Base-by-base conservation (phyloP, 139 green algal species). In the Micromonas pusilla region DNA sequence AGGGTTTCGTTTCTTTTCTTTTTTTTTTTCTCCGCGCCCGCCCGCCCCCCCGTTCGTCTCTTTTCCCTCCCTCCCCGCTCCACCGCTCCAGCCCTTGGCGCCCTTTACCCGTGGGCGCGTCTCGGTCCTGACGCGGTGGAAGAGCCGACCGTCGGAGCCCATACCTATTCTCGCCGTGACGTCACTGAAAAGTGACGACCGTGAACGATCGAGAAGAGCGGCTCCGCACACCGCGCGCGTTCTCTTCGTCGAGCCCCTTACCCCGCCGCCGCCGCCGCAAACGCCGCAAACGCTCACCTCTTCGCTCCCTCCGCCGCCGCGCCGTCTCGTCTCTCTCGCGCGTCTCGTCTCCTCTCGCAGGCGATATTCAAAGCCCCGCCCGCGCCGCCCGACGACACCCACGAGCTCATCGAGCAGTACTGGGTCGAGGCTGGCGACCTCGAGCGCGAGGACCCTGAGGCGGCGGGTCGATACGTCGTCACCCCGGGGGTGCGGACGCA, bases 371-470 rank as follows among this genome's bases (percentile, higher is more conserved):
- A 86, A 32, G 62, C 80, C 21, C 57, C 65, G 1, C 80, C 80
- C 16, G 31, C 73, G 25, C 36, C 52, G 13, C 72, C 73, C 2
- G 37, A 57, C 52, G 71, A 57, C 1, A 73, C 73, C 3, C 83
- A 94, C 76, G 90, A 96, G 54, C 82, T 94, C 30, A 95, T 98
- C 73, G 92, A 97, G 83, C 82, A 94, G 9, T 98, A 96, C 68
- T 98, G 94, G 94, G 81, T 98, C 45, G 90, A 96, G 66, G 38
- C 30, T 19, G 80, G 80, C 37, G 68, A 75, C 26, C 16, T 70
- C 16, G 19, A 76, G 23, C 67, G 39, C 5, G 21, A 37, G 3
- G 38, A 53, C 70, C 62, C 33, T 26, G 76, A 82, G 16, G 81
- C 60, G 23, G 57, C 66, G 19, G 37, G 30, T 33, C 9, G 45